Evolutionary conservation across 2,329 filamentous ascomycete species (phyloP), one percentile per base, ranked within the genome.

Genomic region (Endothia cerciana): DNA sequence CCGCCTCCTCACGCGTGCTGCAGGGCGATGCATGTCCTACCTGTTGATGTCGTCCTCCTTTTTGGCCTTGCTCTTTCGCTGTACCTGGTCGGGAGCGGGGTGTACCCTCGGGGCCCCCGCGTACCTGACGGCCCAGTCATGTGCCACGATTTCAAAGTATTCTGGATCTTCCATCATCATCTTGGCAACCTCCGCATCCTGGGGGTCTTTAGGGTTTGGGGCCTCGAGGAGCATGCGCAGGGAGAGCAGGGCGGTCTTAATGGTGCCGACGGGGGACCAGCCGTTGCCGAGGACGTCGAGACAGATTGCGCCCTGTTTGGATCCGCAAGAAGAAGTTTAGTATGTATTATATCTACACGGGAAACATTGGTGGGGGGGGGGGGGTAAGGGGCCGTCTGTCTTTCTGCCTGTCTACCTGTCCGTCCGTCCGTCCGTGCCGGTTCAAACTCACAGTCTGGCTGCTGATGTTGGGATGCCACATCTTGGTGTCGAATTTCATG

Each of bases 381-480:
- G 17, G 43, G 19, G 30, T 38, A 4, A 19, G 17, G 22, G n/a
- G n/a, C n/a, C n/a, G n/a, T n/a, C n/a, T n/a, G n/a, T n/a, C n/a
- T n/a, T n/a, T n/a, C n/a, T n/a, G n/a, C n/a, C n/a, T n/a, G n/a
- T n/a, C n/a, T n/a, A n/a, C n/a, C n/a, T n/a, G n/a, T n/a, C n/a
- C n/a, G n/a, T n/a, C n/a, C n/a, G 25, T 28, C 10, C 15, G 13
- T 6, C 17, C 55, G 25, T 25, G 4, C 22, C 33, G 15, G n/a
- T 13, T 60, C 25, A 28, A 25, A 83, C 89, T 74, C 80, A 97
- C 93, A 49, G 94, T 97, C 76, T 95, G 91, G 74, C 91, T 94
- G 83, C 92, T 96, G 80, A 99, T 88, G 75, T 99, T 99, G 41
- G 95, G 95, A 77, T 99, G 95, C 94, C 94, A 99, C 72, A 98